Conservation (phyloP, 2,329 filamentous ascomycete species). For the Mycosphaerella arachidis region DNA sequence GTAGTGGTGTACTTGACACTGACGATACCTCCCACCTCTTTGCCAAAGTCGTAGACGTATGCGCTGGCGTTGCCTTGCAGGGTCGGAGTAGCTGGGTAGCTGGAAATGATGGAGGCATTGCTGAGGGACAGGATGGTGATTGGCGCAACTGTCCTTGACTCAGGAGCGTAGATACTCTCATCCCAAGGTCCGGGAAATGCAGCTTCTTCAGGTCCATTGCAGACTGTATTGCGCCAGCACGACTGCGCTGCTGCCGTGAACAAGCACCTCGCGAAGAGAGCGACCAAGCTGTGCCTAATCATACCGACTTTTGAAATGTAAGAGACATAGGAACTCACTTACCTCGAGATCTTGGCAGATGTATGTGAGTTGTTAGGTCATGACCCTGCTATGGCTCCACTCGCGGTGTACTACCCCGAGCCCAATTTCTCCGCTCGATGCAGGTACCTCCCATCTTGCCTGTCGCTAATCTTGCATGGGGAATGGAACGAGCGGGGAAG, state of each 20-base stretch:
- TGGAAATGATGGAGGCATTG: slow-evolving; percentile 31
- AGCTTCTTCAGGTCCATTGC: slow-evolving; percentile 46
- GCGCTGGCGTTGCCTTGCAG: slow-evolving; percentile 48
- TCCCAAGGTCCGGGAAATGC: slow-evolving; percentile 58
- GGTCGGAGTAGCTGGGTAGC: slow-evolving; percentile 29
- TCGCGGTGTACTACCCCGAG: slow-evolving; percentile 1
- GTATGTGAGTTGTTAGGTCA: background rate
- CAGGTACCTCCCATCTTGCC: background rate
- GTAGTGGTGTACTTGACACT: slow-evolving; percentile 48
- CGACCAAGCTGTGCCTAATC: background rate
- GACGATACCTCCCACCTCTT: slow-evolving; percentile 55
- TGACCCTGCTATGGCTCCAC: background rate
- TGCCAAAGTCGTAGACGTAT: slow-evolving; percentile 57
- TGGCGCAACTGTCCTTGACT: slow-evolving; percentile 49
- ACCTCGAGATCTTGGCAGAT: slow-evolving; percentile 1
- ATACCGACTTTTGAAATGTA: background rate
- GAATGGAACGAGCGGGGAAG: background rate
- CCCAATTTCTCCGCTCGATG: background rate
- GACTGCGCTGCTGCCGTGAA: slow-evolving; percentile 13
- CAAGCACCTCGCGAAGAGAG: background rate
- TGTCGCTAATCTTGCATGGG: background rate
- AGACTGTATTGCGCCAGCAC: slow-evolving; percentile 56
- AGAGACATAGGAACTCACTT: background rate
- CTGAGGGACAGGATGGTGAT: slow-evolving; percentile 39
- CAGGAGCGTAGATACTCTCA: slow-evolving; percentile 53